Base-by-base conservation (phyloP, 805 yeast genomes). In the Candida awuae region DNA sequence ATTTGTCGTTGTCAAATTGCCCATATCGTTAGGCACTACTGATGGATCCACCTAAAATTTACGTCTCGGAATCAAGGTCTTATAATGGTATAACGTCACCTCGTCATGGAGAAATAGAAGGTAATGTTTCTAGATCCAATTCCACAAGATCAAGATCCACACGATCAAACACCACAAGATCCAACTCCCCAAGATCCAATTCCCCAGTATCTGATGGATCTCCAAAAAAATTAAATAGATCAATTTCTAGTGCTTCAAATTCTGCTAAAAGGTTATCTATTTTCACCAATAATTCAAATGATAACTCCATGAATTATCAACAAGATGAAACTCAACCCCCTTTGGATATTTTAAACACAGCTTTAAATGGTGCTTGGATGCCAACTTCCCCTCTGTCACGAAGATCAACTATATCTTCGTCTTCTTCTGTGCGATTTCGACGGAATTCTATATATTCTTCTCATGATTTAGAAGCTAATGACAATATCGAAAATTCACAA, bases 391-490 rank as follows among this genome's bases (percentile, higher is more conserved):
- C 10, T 25, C 6, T 6, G n/a, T 12, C 13, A 5, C 14, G n/a
- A 25, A 6, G 12, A 4, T 12, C 12, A 9, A 14, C 10, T 12
- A n/a, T n/a, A n/a, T 8, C 26, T 12, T 37, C 40, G 7, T 20
- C 33, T 14, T 15, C 21, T 31, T 35, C 20, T 29, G 28, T 25
- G 35, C 42, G 34, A 43, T 14, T 18, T 29, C 33, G 37, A 32
- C 37, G 27, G 20, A 41, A 6, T 23, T 26, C 35, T 15, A 26
- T 19, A 10, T 36, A 42, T 13, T 38, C 37, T 1, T 22, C 34
- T 15, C 32, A 35, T 4, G 50, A 46, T 37, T 35, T 46, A 12
- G 50, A 46, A 27, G 14, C 38, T 7, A 45, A 38, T 29, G 31
- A 34, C n/a, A 5, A 7, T 7, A 14, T 12, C 10, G 4, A 7